phyloP scores from a whole-genome alignment of 352 stramenopile genomes.

The Phytophthora aleatoria region DNA sequence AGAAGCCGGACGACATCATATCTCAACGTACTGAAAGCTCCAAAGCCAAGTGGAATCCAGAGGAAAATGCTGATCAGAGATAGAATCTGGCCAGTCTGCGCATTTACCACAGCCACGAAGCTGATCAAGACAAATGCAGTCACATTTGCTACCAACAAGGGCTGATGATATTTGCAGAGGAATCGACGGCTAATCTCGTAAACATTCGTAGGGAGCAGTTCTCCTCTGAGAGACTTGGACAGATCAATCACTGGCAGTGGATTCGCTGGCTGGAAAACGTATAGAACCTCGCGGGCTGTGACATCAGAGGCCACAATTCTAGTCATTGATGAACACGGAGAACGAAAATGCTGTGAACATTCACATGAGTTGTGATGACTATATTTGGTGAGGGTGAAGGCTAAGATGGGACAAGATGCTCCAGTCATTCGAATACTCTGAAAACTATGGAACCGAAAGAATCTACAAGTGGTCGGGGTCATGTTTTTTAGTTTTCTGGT shows the following conservation, averaged over 20 bases:
- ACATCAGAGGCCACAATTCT: neutral
- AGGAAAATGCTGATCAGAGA: conserved; percentile 24
- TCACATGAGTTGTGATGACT: no score
- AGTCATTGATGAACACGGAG: no score
- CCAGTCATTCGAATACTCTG: no score
- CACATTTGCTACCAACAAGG: conserved; percentile 30
- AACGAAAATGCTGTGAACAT: no score
- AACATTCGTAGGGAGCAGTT: conserved; percentile 22
- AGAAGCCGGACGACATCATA: conserved; percentile 8
- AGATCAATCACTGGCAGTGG: conserved; percentile 33
- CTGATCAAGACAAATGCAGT: conserved; percentile 25
- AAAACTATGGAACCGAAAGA: no score
- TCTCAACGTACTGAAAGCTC: conserved; percentile 16
- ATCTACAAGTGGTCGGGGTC: no score
- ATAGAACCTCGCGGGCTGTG: neutral
- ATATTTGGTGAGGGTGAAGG: neutral
- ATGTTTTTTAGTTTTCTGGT: neutral
- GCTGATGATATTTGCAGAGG: conserved; percentile 25
- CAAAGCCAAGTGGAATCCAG: conserved; percentile 26
- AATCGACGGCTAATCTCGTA: conserved; percentile 1
- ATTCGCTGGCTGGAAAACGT: conserved; percentile 32
- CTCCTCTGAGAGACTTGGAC: conserved; percentile 33
- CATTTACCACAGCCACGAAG: conserved; percentile 22
- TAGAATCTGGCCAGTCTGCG: conserved; percentile 15
- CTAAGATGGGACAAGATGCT: no score